Conservation (phyloP, 192 early-diverging fungal species). For the Backusella liffmaniae region DNA sequence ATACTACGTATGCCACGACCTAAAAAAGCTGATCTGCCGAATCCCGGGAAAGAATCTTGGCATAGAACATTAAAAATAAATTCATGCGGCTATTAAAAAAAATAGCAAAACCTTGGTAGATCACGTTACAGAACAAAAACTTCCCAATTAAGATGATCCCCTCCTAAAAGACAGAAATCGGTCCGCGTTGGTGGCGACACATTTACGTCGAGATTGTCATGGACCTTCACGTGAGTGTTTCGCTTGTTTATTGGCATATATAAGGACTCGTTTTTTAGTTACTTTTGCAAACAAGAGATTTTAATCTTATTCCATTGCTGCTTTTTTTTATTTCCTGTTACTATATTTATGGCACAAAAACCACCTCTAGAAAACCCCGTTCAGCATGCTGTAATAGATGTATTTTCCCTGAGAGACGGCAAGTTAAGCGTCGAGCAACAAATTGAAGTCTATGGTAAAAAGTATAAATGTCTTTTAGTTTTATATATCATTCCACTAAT, state of each 20-base stretch:
- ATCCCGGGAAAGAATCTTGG: not conserved
- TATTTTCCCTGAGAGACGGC: conserved; percentile 14
- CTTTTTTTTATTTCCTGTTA: not conserved
- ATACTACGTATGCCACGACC: not conserved
- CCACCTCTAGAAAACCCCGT: conserved; percentile 5
- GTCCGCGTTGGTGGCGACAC: not conserved
- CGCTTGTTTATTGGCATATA: not conserved
- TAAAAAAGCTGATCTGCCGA: conserved; percentile 4
- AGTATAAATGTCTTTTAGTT: not conserved
- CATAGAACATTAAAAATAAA: not conserved
- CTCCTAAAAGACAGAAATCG: not conserved
- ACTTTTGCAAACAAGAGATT: not conserved
- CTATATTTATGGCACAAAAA: conserved; percentile 12
- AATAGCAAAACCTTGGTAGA: not conserved
- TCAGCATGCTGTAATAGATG: conserved; percentile 9
- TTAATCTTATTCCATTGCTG: not conserved
- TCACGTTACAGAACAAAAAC: not conserved
- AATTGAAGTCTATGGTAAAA: conserved; percentile 56
- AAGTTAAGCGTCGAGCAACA: conserved; percentile 59
- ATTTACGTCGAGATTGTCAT: conserved; percentile 1
- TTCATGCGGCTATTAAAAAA: conserved; percentile 8
- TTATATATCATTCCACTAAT: not conserved
- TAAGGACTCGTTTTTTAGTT: not conserved
- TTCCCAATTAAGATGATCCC: not conserved
- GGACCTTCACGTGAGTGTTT: not conserved